These are phyloP conservation scores for Teunomyces aglyptinius DNA, from an alignment of 805 yeast genomes.

Conservation along the genomic window DNA sequence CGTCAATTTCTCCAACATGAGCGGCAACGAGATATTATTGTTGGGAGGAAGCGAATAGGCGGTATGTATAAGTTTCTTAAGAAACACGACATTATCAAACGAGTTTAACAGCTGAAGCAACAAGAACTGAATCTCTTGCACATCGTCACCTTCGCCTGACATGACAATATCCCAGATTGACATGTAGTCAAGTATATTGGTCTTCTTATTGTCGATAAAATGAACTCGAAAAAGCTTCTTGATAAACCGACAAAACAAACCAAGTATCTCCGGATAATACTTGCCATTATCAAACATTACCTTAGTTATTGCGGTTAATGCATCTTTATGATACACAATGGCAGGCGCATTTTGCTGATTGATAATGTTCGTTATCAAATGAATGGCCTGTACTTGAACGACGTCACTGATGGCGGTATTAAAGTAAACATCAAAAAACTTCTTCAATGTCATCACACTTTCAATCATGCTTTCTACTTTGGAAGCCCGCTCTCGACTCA, in stretches of 20 bases:
- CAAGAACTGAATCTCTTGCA: slow-evolving; percentile 21
- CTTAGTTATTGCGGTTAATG: slow-evolving; percentile 18
- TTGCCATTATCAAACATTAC: slow-evolving; percentile 31
- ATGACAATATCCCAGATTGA: slow-evolving; percentile 10
- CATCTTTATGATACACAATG: slow-evolving; percentile 14
- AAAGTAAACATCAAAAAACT: slow-evolving; percentile 21
- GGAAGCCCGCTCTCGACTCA: slow-evolving; percentile 15
- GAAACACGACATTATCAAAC: not conserved
- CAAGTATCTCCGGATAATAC: slow-evolving; percentile 34
- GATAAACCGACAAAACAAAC: slow-evolving; percentile 26
- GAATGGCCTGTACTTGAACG: slow-evolving; percentile 37
- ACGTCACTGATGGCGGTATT: slow-evolving; percentile 26
- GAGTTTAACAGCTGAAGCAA: slow-evolving; percentile 18
- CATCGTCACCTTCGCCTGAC: slow-evolving; percentile 8
- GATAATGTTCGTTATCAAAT: slow-evolving; percentile 32
- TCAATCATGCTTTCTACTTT: slow-evolving; percentile 10
- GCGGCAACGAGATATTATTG: not conserved
- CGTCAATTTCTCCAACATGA: slow-evolving; percentile 16
- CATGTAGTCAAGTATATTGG: slow-evolving; percentile 11
- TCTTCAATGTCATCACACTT: slow-evolving; percentile 5
- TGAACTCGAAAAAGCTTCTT: slow-evolving; percentile 15
- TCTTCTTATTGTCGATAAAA: slow-evolving; percentile 8
- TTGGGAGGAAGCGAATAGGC: not conserved
- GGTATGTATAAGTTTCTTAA: not conserved
- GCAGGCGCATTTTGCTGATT: slow-evolving; percentile 10